Evolutionary conservation across 2,329 filamentous ascomycete genomes (phyloP).

Genomic region (Xylariaceae sp.): DNA sequence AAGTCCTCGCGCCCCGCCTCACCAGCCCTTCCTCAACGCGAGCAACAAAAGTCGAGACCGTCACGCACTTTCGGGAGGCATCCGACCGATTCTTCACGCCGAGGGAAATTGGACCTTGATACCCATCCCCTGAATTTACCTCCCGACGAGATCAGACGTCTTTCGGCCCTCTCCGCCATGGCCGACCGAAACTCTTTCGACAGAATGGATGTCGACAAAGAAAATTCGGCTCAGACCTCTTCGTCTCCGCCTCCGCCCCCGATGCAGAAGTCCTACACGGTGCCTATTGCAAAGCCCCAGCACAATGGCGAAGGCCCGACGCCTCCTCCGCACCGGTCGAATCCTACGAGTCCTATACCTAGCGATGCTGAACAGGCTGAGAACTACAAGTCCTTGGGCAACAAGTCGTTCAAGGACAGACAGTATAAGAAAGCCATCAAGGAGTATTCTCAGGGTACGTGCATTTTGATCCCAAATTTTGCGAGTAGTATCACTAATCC

Average conservation of each 20-base stretch:
- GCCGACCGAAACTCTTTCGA: constrained; percentile 51
- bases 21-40: constrained; percentile 24
- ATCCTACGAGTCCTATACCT: constrained; percentile 53
- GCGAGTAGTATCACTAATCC: constrained; percentile 12
- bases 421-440: constrained; percentile 83
- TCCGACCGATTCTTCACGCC: constrained; percentile 45
- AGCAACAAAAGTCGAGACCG: constrained; percentile 37
- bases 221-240: constrained; percentile 47
- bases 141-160: constrained; percentile 77
- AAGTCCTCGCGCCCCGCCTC: constrained; percentile 30
- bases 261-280: constrained; percentile 36
- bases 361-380: constrained; percentile 71
- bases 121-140: constrained; percentile 86
- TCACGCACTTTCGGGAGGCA: constrained; percentile 45
- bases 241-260: constrained; percentile 48
- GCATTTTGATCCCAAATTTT: background rate
- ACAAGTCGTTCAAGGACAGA: constrained; percentile 94
- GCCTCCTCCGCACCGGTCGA: constrained; percentile 67
- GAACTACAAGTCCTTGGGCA: constrained; percentile 84
- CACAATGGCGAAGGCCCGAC: constrained; percentile 48
- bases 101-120: constrained; percentile 58
- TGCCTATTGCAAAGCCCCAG: constrained; percentile 49
- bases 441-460: constrained; percentile 87
- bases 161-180: constrained; percentile 62
- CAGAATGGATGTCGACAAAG: constrained; percentile 70